A percentile compares a stretch with the other conserved stretches of the same genome.
These are phyloP conservation scores for Penicillium sp. DNA, from an alignment of 2,329 filamentous ascomycete genomes.

Conservation along the genomic window DNA sequence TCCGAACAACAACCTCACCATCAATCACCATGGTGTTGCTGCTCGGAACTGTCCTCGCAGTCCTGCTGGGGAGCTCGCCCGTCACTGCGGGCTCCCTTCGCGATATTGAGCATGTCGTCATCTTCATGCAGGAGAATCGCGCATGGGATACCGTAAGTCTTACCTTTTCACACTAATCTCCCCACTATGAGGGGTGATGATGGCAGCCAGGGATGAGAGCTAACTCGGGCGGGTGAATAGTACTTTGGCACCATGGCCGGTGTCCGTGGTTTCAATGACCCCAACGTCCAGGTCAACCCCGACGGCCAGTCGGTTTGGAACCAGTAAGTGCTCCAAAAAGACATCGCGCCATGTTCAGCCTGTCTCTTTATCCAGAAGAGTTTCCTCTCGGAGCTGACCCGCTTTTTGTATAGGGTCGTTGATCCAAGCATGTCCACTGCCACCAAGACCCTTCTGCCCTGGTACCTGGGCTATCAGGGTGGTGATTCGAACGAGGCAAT, in stretches of 20 bases:
- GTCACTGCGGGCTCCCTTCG: slow-evolving; percentile 50
- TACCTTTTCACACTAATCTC: background rate
- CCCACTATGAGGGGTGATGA: background rate
- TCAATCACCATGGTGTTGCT: slow-evolving; percentile 23
- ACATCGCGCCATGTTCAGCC: background rate
- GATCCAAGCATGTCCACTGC: slow-evolving; percentile 47
- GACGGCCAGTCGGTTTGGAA: slow-evolving; percentile 55
- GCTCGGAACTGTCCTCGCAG: slow-evolving; percentile 20
- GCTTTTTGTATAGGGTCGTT: slow-evolving; percentile 40
- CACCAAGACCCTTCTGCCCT: slow-evolving; percentile 57
- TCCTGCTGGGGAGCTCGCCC: slow-evolving; percentile 28
- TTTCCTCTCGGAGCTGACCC: background rate
- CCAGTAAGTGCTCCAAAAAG: slow-evolving; percentile 47
- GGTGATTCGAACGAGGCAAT: slow-evolving; percentile 58
- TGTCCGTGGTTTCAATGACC: slow-evolving; percentile 62
- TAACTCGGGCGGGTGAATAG: slow-evolving; percentile 37
- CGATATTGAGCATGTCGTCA: slow-evolving; percentile 63
- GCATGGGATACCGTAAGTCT: slow-evolving; percentile 46
- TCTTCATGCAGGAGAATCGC: slow-evolving; percentile 63
- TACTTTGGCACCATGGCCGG: slow-evolving; percentile 64
- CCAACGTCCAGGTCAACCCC: slow-evolving; percentile 59
- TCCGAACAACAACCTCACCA: slow-evolving; percentile 6
- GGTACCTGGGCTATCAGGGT: slow-evolving; percentile 62
- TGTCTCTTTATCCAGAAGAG: background rate
- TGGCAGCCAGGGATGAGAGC: background rate